Evolutionary conservation across 2,329 filamentous ascomycete genomes (phyloP), one percentile per base, ranked within the genome.

Genomic region (Paracamarosporium sp.): DNA sequence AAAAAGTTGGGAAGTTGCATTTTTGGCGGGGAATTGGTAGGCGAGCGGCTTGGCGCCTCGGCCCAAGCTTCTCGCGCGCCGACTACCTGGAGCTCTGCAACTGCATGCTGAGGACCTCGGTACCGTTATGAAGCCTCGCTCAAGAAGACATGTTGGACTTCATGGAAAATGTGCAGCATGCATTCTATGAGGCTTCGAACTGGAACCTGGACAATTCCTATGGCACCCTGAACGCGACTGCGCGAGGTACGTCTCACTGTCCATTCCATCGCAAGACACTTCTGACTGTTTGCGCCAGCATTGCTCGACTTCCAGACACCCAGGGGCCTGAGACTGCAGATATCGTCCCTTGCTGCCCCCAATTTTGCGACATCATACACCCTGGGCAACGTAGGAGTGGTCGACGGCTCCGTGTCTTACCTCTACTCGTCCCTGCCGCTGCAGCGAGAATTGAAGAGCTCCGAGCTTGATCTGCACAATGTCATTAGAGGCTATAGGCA

Each of bases 351-450:
- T 28, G 92, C 93, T 7, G 93, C 93, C 17, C 90, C 92, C 8
- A 92, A 97, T 76, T 97, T 98, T 70, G 94, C 93, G 24, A 96
- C 93, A 15, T 94, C 93, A 35, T 99, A 99, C 78, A 90, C 92
- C 40, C 86, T 99, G 43, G 92, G 93, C 59, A 96, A 90, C 40
- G 86, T 96, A 15, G 95, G 94, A 58, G 85, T 96, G 33, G 93
- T 99, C 50, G 94, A 98, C 79, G 95, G 95, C 74, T 97, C 93
- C n/a, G 86, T 99, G 56, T 96, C 93, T 13, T 99, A 98, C 79
- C 86, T 99, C 53, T 98, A 96, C 81, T 96, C 93, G 47, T 96
- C 92, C 2, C 83, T 95, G 8, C 88, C 92, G 12, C 84, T 98
- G 55, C 80, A 83, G 36, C 82, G 88, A 20, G 79, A 80, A 62